Percentiles rank a stretch among this genome's conserved stretches.
Conservation (phyloP, 2,329 filamentous ascomycete genomes). For the Pseudogymnoascus sp. region DNA sequence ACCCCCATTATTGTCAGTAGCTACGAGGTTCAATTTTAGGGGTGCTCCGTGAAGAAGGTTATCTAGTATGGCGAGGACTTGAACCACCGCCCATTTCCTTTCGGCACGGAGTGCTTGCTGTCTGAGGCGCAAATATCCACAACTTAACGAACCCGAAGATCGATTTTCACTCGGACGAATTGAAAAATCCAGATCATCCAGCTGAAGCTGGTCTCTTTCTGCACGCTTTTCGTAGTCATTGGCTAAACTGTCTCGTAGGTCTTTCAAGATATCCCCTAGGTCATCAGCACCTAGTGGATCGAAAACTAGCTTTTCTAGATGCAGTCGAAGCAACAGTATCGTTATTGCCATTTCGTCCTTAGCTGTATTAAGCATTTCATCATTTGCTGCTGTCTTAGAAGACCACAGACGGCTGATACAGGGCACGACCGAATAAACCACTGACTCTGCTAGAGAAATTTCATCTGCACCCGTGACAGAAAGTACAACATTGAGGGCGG, state of each 20-base stretch:
- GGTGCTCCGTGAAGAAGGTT: conserved; percentile 3
- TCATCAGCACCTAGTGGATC: conserved; percentile 28
- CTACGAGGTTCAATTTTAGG: background rate
- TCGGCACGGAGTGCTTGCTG: conserved; percentile 46
- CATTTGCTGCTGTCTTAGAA: conserved; percentile 53
- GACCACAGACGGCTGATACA: conserved; percentile 71
- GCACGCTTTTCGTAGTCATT: conserved; percentile 67
- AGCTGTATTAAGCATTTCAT: conserved; percentile 47
- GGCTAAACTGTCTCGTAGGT: conserved; percentile 64
- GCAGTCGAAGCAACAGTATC: conserved; percentile 56
- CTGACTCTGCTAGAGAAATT: conserved; percentile 48
- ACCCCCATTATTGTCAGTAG: conserved; percentile 10
- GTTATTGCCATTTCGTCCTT: conserved; percentile 72
- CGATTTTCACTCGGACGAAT: conserved; percentile 25
- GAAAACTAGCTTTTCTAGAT: conserved; percentile 48
- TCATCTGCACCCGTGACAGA: conserved; percentile 59
- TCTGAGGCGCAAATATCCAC: conserved; percentile 45
- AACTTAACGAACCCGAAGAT: conserved; percentile 31
- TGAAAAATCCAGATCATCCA: conserved; percentile 59
- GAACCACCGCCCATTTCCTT: conserved; percentile 51
- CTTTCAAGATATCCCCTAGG: conserved; percentile 42
- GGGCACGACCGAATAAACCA: conserved; percentile 54
- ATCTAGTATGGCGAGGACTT: conserved; percentile 41
- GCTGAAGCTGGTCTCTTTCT: conserved; percentile 62
- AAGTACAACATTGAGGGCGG: conserved; percentile 64